A percentile compares a stretch with the other conserved stretches of the same genome.
Conservation (phyloP, 1,139 yeast species). For the Spencermartinsiella ligniputridi region DNA sequence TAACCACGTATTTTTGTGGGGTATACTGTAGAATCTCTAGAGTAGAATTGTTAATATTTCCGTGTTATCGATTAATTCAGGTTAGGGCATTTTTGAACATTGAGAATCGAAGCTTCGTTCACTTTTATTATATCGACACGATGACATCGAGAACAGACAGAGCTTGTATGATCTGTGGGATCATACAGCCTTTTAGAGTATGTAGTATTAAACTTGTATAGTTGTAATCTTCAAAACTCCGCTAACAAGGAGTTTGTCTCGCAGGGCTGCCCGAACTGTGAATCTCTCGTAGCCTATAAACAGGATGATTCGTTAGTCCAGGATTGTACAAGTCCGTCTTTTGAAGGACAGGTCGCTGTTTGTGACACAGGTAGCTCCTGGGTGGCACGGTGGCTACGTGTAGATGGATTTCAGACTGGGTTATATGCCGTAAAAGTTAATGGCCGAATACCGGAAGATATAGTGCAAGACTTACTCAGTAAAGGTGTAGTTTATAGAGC, state of each 20-base stretch:
- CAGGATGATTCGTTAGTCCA: constrained; percentile 82
- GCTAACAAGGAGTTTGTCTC: constrained; percentile 56
- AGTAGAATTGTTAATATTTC: neutral
- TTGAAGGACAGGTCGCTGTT: constrained; percentile 91
- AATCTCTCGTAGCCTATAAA: constrained; percentile 70
- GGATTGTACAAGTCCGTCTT: constrained; percentile 94
- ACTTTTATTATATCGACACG: neutral
- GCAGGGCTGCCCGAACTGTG: constrained; percentile 97
- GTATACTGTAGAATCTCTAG: too few species aligned
- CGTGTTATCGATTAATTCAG: too few species aligned
- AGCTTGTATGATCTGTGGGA: constrained; percentile 97
- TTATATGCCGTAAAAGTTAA: constrained; percentile 86
- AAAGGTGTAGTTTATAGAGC: constrained; percentile 86
- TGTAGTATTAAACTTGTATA: constrained; percentile 18
- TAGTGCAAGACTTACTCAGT: constrained; percentile 63
- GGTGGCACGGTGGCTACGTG: constrained; percentile 97
- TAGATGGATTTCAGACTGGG: constrained; percentile 86
- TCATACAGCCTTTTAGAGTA: constrained; percentile 69
- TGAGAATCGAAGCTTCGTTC: neutral
- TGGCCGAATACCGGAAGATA: constrained; percentile 87
- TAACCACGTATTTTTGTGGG: neutral
- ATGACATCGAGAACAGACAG: constrained; percentile 72
- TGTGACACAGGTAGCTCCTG: constrained; percentile 85
- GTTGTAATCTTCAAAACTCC: neutral
- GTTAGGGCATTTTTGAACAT: too few species aligned